These are phyloP conservation scores for Metschnikowia koreensis DNA, from an alignment of 805 yeast species.

Conservation along the genomic window DNA sequence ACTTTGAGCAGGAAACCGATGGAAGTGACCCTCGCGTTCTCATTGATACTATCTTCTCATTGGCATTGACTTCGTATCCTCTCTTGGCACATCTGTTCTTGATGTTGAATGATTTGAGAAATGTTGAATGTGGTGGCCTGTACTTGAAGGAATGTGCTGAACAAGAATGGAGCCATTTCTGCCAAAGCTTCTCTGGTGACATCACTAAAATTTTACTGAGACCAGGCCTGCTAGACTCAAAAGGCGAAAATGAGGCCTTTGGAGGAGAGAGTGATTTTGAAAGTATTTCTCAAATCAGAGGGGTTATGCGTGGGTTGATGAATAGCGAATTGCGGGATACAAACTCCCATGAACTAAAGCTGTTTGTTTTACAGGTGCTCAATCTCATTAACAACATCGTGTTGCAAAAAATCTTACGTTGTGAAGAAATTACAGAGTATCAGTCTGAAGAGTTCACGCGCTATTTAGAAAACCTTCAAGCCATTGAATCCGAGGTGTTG, in stretches of 20 bases:
- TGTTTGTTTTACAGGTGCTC: constrained; percentile 24
- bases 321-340: constrained; percentile 25
- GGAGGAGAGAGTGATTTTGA: constrained; percentile 14
- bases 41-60: constrained; percentile 29
- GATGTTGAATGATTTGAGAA: constrained; percentile 35
- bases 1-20: constrained; percentile 21
- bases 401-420: constrained; percentile 23
- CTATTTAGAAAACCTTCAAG: constrained; percentile 20
- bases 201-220: constrained; percentile 17
- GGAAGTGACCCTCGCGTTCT: constrained; percentile 20
- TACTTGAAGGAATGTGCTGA: constrained; percentile 19
- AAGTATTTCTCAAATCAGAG: constrained; percentile 18
- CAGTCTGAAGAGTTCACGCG: constrained; percentile 32
- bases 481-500: constrained; percentile 7
- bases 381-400: constrained; percentile 31
- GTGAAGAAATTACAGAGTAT: constrained; percentile 35
- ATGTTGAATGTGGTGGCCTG: constrained; percentile 17
- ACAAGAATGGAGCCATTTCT: constrained; percentile 22
- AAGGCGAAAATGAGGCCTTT: constrained; percentile 10
- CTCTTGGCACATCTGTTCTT: constrained; percentile 30
- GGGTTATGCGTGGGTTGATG: constrained; percentile 15
- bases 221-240: constrained; percentile 15
- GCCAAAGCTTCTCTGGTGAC: constrained; percentile 20
- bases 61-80: constrained; percentile 35
- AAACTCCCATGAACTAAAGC: constrained; percentile 28